Conservation (phyloP, 192 early-diverging fungal genomes). For the Linnemannia schmuckeri region DNA sequence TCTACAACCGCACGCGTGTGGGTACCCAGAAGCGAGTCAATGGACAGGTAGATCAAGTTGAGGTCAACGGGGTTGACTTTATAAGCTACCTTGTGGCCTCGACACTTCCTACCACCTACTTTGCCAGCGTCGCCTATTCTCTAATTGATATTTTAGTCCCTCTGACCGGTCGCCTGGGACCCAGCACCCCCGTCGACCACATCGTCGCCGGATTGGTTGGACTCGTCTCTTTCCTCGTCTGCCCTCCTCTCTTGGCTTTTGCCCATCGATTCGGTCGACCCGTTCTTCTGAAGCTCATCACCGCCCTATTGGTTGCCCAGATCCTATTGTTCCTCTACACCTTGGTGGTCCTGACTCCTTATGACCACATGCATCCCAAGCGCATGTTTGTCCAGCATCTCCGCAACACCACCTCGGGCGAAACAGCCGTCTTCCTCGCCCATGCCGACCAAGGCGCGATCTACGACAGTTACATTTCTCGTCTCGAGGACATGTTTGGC, state of each 20-base stretch:
- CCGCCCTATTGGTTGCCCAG: constrained; percentile 47
- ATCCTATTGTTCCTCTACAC: constrained; percentile 35
- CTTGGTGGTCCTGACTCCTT: constrained; percentile 54
- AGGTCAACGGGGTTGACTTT: neutral
- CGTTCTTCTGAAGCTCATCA: constrained; percentile 30
- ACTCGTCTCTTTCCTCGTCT: constrained; percentile 52
- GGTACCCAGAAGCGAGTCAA: neutral
- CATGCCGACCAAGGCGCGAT: constrained; percentile 71
- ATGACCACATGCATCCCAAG: constrained; percentile 74
- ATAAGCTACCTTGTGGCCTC: constrained; percentile 47
- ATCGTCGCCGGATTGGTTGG: constrained; percentile 70
- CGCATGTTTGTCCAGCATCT: constrained; percentile 69
- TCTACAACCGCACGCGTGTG: constrained; percentile 27
- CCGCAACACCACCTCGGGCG: constrained; percentile 72
- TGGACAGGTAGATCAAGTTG: neutral
- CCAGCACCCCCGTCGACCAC: constrained; percentile 69
- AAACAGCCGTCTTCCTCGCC: constrained; percentile 65
- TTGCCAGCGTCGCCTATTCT: constrained; percentile 40
- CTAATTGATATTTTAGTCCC: constrained; percentile 73
- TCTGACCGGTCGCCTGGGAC: constrained; percentile 73
- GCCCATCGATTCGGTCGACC: constrained; percentile 60
- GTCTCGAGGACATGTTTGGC: constrained; percentile 58
- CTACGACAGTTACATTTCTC: constrained; percentile 53
- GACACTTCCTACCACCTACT: constrained; percentile 42
- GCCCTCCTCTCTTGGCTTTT: constrained; percentile 61